Conservation (phyloP, 495 filamentous ascomycete genomes). For the Tirmania nivea region DNA sequence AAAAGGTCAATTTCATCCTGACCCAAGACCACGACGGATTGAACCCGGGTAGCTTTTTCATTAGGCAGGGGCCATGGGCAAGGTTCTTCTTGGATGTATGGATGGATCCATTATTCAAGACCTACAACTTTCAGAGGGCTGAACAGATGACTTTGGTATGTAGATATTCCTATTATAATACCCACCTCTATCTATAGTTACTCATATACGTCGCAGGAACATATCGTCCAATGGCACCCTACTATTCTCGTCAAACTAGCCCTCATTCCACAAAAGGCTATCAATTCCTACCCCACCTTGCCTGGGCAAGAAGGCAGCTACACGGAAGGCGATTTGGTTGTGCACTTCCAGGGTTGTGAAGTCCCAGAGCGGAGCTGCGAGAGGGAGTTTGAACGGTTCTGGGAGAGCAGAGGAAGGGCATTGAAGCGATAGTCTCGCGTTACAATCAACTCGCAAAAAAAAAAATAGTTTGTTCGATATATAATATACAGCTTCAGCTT, state of each 20-base stretch:
- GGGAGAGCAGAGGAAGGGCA: conserved; percentile 23
- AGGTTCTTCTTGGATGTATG: conserved; percentile 84
- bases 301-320: conserved; percentile 31
- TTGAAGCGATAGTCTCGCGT: neutral
- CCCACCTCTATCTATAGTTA: neutral
- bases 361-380: conserved; percentile 39
- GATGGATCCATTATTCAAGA: conserved; percentile 85
- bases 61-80: conserved; percentile 72
- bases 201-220: conserved; percentile 34
- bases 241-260: conserved; percentile 78
- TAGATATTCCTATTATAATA: neutral
- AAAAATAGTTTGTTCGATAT: no score
- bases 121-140: conserved; percentile 87
- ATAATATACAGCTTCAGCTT: no score
- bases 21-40: conserved; percentile 75
- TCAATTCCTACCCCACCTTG: conserved; percentile 47
- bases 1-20: conserved; percentile 61
- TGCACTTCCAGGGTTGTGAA: conserved; percentile 55
- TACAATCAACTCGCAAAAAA: no score
- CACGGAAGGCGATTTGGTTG: conserved; percentile 69
- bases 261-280: conserved; percentile 54
- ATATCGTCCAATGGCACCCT: conserved; percentile 96
- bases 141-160: conserved; percentile 79
- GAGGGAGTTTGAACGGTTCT: conserved; percentile 39
- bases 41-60: conserved; percentile 49